Base-by-base conservation (phyloP, 2,329 filamentous ascomycete genomes). In the Trichoderma afroharzianum region DNA sequence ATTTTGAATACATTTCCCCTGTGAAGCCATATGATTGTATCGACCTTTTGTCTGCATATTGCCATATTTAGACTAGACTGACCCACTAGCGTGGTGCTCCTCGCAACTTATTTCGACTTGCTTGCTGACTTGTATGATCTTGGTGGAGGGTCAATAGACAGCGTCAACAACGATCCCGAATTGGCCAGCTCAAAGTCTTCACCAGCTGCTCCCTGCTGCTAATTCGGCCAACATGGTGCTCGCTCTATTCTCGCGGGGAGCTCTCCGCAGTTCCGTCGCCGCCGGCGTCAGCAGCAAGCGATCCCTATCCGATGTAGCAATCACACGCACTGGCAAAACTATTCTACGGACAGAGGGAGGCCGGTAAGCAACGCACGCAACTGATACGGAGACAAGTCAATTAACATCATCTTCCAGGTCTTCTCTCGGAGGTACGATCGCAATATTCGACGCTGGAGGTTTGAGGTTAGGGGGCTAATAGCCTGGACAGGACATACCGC, bases 271-370 rank as follows among this genome's bases (percentile, higher is more conserved):
- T 28, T 69, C 66, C 21, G 39, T 69, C 66, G 32, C 36, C 30
- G 78, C 84, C 77, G 39, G 66, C 28, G 66, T 30, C 39, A 47
- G 55, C 67, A 84, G 85, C 78, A 85, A 84, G 79, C 86, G 87
- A 81, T 82, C 82, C 74, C 79, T 91, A 76, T 93, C 94, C 81
- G 96, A 99, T 86, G 88, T 99, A 79, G 87, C 93, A 79, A 97
- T 99, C 80, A 97, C 95, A 74, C 89, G 96, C 79, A 99, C 96
- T 72, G 96, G 96, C 82, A 98, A 97, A 87, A 95, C 96, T 74
- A 95, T 98, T 78, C 85, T 98, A 80, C 92, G 94, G 79, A 87
- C 92, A 71, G 90, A 95, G 80, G 95, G 95, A 84, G 96, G 96
- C 86, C 91, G 95, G 93, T 97, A 84, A 84, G 90, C 81, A 62